A percentile compares a stretch with the other conserved stretches of the same genome.
Evolutionary conservation across 1,284 basidiomycete genomes (phyloP).

Genomic region (Kwoniella shivajii): DNA sequence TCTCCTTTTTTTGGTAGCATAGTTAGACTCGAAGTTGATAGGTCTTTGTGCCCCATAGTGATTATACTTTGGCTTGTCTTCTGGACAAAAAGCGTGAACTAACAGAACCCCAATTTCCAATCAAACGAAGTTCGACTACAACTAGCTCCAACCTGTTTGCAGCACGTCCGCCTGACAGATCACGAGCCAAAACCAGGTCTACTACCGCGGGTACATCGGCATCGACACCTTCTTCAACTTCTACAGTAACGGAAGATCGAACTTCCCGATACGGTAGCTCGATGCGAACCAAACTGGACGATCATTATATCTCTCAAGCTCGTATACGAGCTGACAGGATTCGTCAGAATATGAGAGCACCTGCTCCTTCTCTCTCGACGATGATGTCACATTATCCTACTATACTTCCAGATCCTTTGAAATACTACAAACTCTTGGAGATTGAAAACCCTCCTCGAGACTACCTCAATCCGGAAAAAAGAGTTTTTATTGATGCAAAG

Average conservation of each 20-base stretch:
- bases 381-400: not conserved
- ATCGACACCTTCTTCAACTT: not conserved
- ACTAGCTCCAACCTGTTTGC: no score
- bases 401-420: conserved; percentile 9
- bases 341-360: not conserved
- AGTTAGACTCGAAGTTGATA: no score
- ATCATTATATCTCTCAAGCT: not conserved
- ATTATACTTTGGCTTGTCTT: conserved; percentile 1
- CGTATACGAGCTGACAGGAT: not conserved
- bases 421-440: conserved; percentile 9
- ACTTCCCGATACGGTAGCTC: not conserved
- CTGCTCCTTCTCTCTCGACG: not conserved
- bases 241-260: not conserved
- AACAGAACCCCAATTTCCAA: conserved; percentile 9
- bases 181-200: not conserved
- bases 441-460: conserved; percentile 5
- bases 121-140: conserved; percentile 3
- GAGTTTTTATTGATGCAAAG: conserved; percentile 10
- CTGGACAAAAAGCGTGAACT: not conserved
- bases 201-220: no score
- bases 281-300: no score
- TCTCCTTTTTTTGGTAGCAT: no score
- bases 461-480: conserved; percentile 6
- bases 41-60: no score
- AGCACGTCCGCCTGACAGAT: not conserved